Conservation (phyloP, 305 asterid genomes). For the Ajuga reptans region DNA sequence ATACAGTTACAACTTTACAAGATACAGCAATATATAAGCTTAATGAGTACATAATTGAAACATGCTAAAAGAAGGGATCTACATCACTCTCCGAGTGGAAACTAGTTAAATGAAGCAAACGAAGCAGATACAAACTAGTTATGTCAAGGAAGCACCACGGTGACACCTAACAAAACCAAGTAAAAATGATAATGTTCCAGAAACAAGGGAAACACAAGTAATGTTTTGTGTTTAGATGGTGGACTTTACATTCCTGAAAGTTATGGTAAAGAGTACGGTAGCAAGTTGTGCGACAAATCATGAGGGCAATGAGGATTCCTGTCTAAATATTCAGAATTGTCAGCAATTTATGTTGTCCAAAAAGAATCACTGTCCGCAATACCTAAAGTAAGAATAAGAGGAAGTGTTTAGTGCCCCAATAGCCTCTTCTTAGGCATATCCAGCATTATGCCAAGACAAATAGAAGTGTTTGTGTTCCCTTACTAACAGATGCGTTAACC, state of each 20-base stretch:
- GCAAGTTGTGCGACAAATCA: constrained; percentile 2
- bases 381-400: no score
- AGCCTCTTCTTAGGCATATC: not conserved
- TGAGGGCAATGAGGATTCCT: not conserved
- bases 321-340: not conserved
- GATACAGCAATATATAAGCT: not conserved
- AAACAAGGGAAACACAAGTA: not conserved
- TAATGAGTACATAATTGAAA: not conserved
- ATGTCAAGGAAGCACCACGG: not conserved
- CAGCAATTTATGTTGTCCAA: not conserved
- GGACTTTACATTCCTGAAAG: not conserved
- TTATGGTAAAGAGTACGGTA: not conserved
- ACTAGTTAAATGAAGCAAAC: constrained; percentile 8
- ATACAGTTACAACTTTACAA: no score
- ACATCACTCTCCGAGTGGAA: constrained; percentile 3
- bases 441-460: no score
- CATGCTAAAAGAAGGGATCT: constrained; percentile 9
- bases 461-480: no score
- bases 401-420: not conserved
- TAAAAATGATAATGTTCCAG: not conserved
- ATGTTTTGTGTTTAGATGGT: not conserved
- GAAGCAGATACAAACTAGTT: not conserved
- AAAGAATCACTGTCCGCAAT: not conserved
- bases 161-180: not conserved
- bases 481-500: no score